Evolutionary conservation across 805 yeast species (phyloP), one percentile per base, ranked within the genome.

Genomic region (Starmera caribaea): DNA sequence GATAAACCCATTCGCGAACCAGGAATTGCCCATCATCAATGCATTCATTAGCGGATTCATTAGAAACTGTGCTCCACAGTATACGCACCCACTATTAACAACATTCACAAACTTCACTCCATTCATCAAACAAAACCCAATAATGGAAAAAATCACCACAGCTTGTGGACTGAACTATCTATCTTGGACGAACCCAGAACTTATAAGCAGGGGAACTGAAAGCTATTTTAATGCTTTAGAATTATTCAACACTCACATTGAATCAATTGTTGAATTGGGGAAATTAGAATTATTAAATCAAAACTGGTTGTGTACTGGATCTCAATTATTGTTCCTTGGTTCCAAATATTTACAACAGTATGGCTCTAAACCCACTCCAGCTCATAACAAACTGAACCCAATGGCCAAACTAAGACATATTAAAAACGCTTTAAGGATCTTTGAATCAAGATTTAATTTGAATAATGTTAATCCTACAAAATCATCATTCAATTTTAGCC

Each of bases 161-260:
- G 63, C 69, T 10, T 66, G 71, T 50, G 73, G 72, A 8, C 65
- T 68, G 4, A 48, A 70, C 0, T 65, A 51, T 43, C 41, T 66
- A 11, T 59, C 62, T 5, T 62, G 62, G 52, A 49, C 53, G 12
- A 52, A 55, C 16, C 51, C 53, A 1, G 57, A 51, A 4, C 45
- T 62, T 42, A 21, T 46, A 58, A 4, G 42, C 49, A 9, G 44
- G 45, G 17, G 61, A 54, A 29, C 50, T 54, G 24, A 37, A 41
- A 3, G 57, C 51, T 9, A 49, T 63, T 3, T 39, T 47, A 9
- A 34, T 43, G 11, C 38, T 57, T 13, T 12, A 13, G 14, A 13
- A 13, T 7, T 4, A n/a, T 21, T 21, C 26, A 21, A 21, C 8
- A 21, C 26, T 21, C 8, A 21, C 26, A 21, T 21, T 9, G 26